phyloP scores from a whole-genome alignment of 169 alveolate genomes.

The Plasmodium vinckei region DNA sequence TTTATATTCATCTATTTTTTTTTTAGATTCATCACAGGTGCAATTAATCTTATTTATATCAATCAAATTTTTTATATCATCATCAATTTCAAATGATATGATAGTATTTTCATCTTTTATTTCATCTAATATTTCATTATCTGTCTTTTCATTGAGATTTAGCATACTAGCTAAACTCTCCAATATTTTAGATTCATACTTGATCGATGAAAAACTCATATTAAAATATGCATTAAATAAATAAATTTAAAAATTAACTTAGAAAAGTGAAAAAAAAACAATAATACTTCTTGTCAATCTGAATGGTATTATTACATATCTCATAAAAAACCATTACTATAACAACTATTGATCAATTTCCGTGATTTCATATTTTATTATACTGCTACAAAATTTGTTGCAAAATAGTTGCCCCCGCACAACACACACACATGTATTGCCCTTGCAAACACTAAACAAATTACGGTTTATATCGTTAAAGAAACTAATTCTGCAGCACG shows the following conservation, averaged over 20 bases:
- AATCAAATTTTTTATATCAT: slow-evolving; percentile 46
- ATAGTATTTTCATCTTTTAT: slow-evolving; percentile 22
- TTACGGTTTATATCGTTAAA: no score
- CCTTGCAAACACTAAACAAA: no score
- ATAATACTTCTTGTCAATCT: background rate
- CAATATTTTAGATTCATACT: slow-evolving; percentile 50
- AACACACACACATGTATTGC: background rate
- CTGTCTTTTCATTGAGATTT: slow-evolving; percentile 52
- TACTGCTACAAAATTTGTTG: no score
- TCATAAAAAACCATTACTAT: no score
- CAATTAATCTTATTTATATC: slow-evolving; percentile 69
- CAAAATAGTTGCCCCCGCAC: background rate
- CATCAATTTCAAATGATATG: slow-evolving; percentile 56
- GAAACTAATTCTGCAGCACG: no score
- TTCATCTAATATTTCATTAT: slow-evolving; percentile 50
- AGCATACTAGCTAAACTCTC: slow-evolving; percentile 66
- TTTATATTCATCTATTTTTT: slow-evolving; percentile 50
- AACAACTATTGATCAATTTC: no score
- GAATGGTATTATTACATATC: no score
- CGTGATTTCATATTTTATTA: no score
- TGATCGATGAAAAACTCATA: slow-evolving; percentile 61
- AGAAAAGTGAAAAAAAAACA: slow-evolving; percentile 1
- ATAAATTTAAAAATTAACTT: slow-evolving; percentile 1
- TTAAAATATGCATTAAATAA: slow-evolving; percentile 3
- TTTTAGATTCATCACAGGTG: slow-evolving; percentile 70